Percentiles rank a stretch among this genome's conserved stretches.
Conservation (phyloP, 108 stramenopile species). For the Fistulifera pelliculosa region DNA sequence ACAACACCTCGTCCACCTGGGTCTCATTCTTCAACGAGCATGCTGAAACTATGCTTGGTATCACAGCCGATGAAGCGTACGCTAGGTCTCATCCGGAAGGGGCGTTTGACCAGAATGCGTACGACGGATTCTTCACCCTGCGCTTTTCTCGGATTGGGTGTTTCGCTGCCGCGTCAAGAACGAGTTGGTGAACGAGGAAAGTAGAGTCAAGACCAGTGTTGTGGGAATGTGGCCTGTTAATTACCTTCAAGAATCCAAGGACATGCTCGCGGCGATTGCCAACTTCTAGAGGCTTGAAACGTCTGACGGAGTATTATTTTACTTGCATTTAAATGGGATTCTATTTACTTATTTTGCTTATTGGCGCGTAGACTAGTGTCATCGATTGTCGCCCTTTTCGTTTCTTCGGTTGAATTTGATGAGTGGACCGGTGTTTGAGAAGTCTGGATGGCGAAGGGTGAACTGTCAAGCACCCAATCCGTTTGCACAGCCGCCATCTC, state of each 20-base stretch:
- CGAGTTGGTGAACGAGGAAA: constrained; percentile 87
- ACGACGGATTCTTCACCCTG: constrained; percentile 68
- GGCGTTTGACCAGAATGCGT: constrained; percentile 38
- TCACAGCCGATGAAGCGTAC: constrained; percentile 75
- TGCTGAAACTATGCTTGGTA: constrained; percentile 62
- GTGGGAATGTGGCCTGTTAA: constrained; percentile 70
- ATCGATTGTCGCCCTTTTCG: no score
- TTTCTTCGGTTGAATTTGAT: no score
- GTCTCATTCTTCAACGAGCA: constrained; percentile 88
- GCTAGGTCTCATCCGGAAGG: constrained; percentile 20
- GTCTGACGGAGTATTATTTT: neutral
- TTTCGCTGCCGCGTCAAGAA: constrained; percentile 88
- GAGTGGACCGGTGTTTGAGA: no score
- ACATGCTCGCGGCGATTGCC: constrained; percentile 67
- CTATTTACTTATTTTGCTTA: no score
- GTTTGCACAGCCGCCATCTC: no score
- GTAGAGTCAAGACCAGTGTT: constrained; percentile 72
- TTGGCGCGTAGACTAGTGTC: no score
- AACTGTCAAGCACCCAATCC: no score
- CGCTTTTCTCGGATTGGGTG: constrained; percentile 75
- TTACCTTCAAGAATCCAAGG: constrained; percentile 66
- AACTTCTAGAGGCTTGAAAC: constrained; percentile 15
- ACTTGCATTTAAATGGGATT: no score
- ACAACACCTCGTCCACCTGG: constrained; percentile 81
- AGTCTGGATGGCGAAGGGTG: no score